A percentile compares a stretch with the other conserved stretches of the same genome.
phyloP scores from a whole-genome alignment of 2,329 filamentous ascomycete genomes.

The Aspergillus sp. region DNA sequence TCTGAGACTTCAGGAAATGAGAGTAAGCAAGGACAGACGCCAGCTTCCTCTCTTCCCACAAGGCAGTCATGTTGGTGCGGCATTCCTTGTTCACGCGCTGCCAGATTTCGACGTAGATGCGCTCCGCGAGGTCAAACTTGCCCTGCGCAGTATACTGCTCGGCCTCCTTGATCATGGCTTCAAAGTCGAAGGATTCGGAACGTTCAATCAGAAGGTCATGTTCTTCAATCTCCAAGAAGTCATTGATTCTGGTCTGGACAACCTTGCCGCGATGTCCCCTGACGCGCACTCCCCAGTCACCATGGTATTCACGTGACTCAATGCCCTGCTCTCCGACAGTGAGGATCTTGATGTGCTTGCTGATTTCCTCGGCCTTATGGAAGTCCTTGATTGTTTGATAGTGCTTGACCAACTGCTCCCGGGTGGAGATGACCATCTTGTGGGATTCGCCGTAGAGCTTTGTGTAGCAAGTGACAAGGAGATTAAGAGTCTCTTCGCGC shows the following conservation, averaged over 20 bases:
- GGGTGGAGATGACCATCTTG: constrained; percentile 48
- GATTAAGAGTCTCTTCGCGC: constrained; percentile 50
- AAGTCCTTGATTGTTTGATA: constrained; percentile 53
- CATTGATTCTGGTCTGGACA: constrained; percentile 17
- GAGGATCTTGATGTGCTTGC: constrained; percentile 29
- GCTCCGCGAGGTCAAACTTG: constrained; percentile 45
- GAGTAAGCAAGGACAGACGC: constrained; percentile 50
- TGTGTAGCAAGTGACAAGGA: constrained; percentile 53
- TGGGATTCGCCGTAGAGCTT: constrained; percentile 50
- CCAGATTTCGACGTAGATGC: constrained; percentile 55
- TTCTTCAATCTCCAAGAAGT: constrained; percentile 42
- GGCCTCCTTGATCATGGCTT: constrained; percentile 41
- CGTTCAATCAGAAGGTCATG: constrained; percentile 41
- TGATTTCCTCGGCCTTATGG: constrained; percentile 46
- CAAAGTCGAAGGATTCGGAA: constrained; percentile 41
- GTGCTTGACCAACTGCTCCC: constrained; percentile 51
- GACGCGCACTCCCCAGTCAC: constrained; percentile 37
- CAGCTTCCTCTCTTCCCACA: constrained; percentile 54
- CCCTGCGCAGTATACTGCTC: constrained; percentile 40
- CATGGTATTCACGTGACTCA: constrained; percentile 24
- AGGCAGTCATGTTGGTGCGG: constrained; percentile 44
- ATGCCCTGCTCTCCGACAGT: constrained; percentile 24
- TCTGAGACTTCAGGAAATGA: constrained; percentile 50
- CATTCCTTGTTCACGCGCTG: constrained; percentile 52
- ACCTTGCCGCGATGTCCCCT: constrained; percentile 28